A percentile compares a stretch with the other conserved stretches of the same genome.
phyloP scores from a whole-genome alignment of 116 monocot species.

The Zostera marina region DNA sequence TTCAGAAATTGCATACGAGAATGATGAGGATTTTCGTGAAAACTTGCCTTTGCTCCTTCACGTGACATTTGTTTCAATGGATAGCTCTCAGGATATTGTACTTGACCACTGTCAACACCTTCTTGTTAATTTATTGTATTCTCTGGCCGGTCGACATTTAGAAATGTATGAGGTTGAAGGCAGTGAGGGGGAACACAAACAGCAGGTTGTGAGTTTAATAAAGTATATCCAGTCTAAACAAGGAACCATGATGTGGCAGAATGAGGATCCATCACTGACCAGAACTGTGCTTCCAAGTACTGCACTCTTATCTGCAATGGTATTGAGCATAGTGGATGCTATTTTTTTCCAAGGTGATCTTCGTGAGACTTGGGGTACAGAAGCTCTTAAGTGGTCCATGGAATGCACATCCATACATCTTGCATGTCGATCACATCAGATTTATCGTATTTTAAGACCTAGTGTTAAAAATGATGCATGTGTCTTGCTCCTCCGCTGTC shows the following conservation, averaged over 20 bases:
- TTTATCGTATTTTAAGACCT: conserved; percentile 81
- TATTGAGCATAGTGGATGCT: conserved; percentile 83
- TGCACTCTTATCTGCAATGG: conserved; percentile 71
- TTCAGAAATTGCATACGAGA: conserved; percentile 97
- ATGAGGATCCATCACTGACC: conserved; percentile 80
- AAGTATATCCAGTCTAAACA: conserved; percentile 95
- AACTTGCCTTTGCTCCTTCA: conserved; percentile 85
- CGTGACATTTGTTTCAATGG: conserved; percentile 94
- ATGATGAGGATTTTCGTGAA: conserved; percentile 98
- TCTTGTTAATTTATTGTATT: conserved; percentile 89
- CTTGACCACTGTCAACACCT: conserved; percentile 93
- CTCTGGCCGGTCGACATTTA: conserved; percentile 86
- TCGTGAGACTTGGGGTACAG: conserved; percentile 90
- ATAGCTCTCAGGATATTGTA: conserved; percentile 97
- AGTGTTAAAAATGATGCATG: conserved; percentile 70
- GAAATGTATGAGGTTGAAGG: conserved; percentile 79
- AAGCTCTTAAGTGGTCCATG: conserved; percentile 96
- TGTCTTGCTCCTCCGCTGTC: conserved; percentile 83
- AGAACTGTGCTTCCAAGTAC: conserved; percentile 71
- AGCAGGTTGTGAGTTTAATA: conserved; percentile 85
- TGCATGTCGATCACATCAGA: conserved; percentile 94
- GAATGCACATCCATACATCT: conserved; percentile 94
- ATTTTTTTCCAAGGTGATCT: conserved; percentile 99
- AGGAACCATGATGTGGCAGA: conserved; percentile 95
- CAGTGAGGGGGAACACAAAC: conserved; percentile 77